Base-by-base conservation (phyloP, 139 green algal genomes). In the Chlorella sorokiniana region DNA sequence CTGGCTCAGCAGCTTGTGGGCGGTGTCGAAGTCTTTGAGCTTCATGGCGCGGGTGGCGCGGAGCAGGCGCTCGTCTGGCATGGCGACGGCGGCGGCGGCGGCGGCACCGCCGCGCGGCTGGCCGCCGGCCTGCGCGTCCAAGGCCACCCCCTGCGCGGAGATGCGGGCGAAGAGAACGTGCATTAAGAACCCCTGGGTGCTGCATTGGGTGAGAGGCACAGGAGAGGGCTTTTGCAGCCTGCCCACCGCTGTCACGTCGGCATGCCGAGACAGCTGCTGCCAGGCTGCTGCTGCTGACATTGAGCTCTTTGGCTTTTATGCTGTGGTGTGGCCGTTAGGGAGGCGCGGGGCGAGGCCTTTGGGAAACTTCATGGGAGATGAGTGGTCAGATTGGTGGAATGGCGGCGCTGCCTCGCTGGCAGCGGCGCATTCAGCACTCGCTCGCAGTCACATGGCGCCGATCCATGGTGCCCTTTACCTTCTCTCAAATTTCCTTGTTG, bases 1-100 rank as follows among this genome's bases (percentile, higher is more conserved):
- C 38, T 54, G 2, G 27, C 29, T 35, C 29, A 76, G 65, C 64
- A 77, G 37, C 23, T 29, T 41, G 4, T 35, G 29, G 4, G 78
- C 78, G 0, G 78, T 68, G 18, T 45, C 68, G 35, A 69, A 84
- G 69, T 84, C 79, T 3, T 59, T 52, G 0, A 83, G 37, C 37
- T 69, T 73, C 48, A 83, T 76, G 4, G 78, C 67, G 1, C 48
- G 63, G 1, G 48, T 78, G 27, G 78, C 67, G 29, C 73, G 73
- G 14, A 40, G 20, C 61, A 81, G 41, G 20, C 59, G 75, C 22
- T 63, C 52, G 31, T 37, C 27, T 4, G 11, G 52, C 35, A 69
- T 38, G 20, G 67, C 4, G 62, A 29, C 31, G 44, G 62, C 33
- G 4, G 76, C 33, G 44, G 42, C 62, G 63, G 45, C 59, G 63